Conservation (phyloP, 495 filamentous ascomycete species). For the Penicillium subrubescens region DNA sequence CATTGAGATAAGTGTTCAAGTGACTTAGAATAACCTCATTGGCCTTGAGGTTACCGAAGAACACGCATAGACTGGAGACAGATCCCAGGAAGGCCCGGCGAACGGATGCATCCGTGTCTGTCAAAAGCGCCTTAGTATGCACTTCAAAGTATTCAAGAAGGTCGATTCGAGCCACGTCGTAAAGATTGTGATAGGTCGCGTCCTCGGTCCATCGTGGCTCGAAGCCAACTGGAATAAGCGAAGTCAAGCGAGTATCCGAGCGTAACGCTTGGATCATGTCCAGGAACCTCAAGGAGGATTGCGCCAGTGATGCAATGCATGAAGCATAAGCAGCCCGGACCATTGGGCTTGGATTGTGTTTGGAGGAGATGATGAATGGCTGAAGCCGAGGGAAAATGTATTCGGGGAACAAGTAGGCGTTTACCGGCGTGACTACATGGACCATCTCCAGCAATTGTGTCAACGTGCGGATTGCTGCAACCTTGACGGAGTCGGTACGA, state of each 20-base stretch:
- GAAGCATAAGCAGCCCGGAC: slow-evolving; percentile 90
- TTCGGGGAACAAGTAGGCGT: slow-evolving; percentile 92
- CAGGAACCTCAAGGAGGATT: slow-evolving; percentile 80
- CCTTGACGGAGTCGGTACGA: slow-evolving; percentile 75
- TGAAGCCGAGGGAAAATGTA: slow-evolving; percentile 88
- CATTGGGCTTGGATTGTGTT: slow-evolving; percentile 62
- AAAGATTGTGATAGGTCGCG: slow-evolving; percentile 75
- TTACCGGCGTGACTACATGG: slow-evolving; percentile 84
- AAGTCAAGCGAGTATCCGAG: slow-evolving; percentile 78
- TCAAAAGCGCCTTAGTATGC: slow-evolving; percentile 87
- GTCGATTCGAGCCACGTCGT: slow-evolving; percentile 77
- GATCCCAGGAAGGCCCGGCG: slow-evolving; percentile 92
- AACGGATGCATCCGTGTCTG: slow-evolving; percentile 85
- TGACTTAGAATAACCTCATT: slow-evolving; percentile 95
- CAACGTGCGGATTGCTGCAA: slow-evolving; percentile 80
- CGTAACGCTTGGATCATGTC: slow-evolving; percentile 88
- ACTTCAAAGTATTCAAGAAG: slow-evolving; percentile 78
- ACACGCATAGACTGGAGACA: slow-evolving; percentile 89
- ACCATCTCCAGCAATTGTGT: slow-evolving; percentile 89
- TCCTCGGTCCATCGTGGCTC: slow-evolving; percentile 66
- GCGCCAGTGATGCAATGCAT: slow-evolving; percentile 88
- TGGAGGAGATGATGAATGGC: slow-evolving; percentile 60
- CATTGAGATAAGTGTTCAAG: slow-evolving; percentile 96
- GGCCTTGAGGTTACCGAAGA: slow-evolving; percentile 85
- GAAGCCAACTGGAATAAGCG: slow-evolving; percentile 69